Evolutionary conservation across 805 yeast genomes (phyloP).

Genomic region (Wickerhamiella nectarea): DNA sequence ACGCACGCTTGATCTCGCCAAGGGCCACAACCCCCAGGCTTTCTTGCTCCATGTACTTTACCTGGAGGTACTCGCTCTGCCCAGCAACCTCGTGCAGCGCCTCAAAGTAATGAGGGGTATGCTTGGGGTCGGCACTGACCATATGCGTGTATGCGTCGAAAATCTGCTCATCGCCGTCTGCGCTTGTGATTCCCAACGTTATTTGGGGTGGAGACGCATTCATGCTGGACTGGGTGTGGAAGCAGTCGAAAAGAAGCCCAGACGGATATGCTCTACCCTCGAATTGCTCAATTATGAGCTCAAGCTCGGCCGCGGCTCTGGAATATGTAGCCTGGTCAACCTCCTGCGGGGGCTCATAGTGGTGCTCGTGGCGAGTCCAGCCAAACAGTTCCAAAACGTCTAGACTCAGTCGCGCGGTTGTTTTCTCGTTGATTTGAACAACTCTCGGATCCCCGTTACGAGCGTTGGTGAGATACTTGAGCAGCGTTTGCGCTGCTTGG

Average conservation of each 20-base stretch:
- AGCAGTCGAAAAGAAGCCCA: neutral
- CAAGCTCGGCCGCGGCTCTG: neutral
- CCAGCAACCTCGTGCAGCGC: constrained; percentile 39
- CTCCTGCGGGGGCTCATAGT: constrained; percentile 2
- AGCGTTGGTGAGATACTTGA: neutral
- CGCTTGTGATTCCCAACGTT: constrained; percentile 13
- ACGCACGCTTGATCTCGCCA: constrained; percentile 33
- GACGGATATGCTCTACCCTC: neutral
- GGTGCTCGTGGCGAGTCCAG: neutral
- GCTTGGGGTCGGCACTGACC: constrained; percentile 31
- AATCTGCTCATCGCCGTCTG: constrained; percentile 33
- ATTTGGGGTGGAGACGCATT: constrained; percentile 14
- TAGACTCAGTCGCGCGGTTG: neutral
- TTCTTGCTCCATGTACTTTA: constrained; percentile 33
- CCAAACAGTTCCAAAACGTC: constrained; percentile 2
- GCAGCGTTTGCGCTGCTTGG: constrained; percentile 1
- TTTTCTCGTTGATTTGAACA: neutral
- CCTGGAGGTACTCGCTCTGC: constrained; percentile 34
- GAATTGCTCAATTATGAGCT: neutral
- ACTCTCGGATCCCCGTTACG: neutral
- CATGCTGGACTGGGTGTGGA: neutral
- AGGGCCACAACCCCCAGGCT: constrained; percentile 42
- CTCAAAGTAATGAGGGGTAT: constrained; percentile 43
- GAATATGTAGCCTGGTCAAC: neutral
- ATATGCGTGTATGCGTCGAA: constrained; percentile 35